A percentile compares a stretch with the other conserved stretches of the same genome.
Evolutionary conservation across 176 grass and related monocot genomes (phyloP).

Genomic region (Phoenix roebelenii): DNA sequence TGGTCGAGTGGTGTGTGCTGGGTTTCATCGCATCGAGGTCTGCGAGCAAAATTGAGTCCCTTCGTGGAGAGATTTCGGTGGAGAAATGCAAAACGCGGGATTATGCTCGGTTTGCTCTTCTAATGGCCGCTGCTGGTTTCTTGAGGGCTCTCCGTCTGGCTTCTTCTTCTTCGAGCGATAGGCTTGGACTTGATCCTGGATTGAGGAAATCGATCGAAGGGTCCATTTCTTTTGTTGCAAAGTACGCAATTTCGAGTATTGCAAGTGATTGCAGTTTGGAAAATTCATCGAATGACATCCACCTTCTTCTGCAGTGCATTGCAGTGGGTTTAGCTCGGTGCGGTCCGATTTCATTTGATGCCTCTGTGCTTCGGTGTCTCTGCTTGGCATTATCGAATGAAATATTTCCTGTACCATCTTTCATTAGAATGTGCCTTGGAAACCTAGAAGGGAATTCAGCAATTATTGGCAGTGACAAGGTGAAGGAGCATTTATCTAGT

Average conservation of each 20-base stretch:
- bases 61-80: constrained; percentile 26
- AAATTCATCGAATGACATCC: constrained; percentile 8
- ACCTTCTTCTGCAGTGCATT: constrained; percentile 51
- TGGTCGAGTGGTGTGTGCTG: constrained; percentile 67
- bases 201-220: constrained; percentile 43
- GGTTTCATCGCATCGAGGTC: constrained; percentile 39
- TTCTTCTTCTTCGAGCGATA: constrained; percentile 30
- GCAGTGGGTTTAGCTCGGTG: constrained; percentile 51
- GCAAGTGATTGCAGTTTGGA: not conserved
- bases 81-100: constrained; percentile 24
- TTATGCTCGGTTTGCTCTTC: constrained; percentile 30
- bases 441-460: constrained; percentile 16
- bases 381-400: constrained; percentile 47
- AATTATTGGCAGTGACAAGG: constrained; percentile 14
- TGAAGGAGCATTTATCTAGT: constrained; percentile 46
- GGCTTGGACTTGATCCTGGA: constrained; percentile 41
- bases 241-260: constrained; percentile 24
- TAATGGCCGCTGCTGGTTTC: constrained; percentile 49
- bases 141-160: constrained; percentile 42
- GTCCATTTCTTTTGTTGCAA: constrained; percentile 46
- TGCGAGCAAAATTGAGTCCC: constrained; percentile 41
- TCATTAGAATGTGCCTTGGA: constrained; percentile 37
- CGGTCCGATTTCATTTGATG: constrained; percentile 39
- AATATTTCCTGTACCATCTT: constrained; percentile 41
- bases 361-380: constrained; percentile 39